Conservation (phyloP, 2,329 filamentous ascomycete species). For the Aspergillus vadensis region DNA sequence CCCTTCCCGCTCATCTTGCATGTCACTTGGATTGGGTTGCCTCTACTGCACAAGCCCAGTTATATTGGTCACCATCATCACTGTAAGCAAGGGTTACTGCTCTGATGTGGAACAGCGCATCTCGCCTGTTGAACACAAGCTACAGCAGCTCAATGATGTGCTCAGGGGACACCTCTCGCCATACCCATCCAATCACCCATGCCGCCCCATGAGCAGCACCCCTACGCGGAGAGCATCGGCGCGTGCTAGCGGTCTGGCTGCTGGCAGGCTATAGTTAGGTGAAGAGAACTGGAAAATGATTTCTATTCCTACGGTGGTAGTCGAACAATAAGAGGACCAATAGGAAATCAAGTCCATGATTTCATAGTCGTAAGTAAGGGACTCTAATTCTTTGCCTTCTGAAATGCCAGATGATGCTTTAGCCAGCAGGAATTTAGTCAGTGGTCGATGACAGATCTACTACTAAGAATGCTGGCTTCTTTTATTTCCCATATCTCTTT, state of each 20-base stretch:
- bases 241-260: neutral
- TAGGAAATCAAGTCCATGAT: too few species aligned
- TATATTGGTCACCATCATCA: neutral
- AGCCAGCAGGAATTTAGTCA: too few species aligned
- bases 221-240: neutral
- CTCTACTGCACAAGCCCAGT: neutral
- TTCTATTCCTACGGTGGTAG: too few species aligned
- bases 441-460: too few species aligned
- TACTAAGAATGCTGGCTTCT: too few species aligned
- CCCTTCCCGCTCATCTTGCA: neutral
- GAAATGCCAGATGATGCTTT: too few species aligned
- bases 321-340: too few species aligned
- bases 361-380: too few species aligned
- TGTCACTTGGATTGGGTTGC: neutral
- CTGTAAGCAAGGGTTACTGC: neutral
- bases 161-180: neutral
- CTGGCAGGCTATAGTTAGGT: too few species aligned
- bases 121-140: neutral
- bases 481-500: too few species aligned
- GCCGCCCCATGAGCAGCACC: neutral
- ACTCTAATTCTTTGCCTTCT: too few species aligned
- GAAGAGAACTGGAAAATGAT: too few species aligned
- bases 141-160: neutral
- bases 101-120: neutral
- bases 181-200: neutral